Evolutionary conservation across 345 rosid genomes (phyloP).

Genomic region (Balakata baccata): DNA sequence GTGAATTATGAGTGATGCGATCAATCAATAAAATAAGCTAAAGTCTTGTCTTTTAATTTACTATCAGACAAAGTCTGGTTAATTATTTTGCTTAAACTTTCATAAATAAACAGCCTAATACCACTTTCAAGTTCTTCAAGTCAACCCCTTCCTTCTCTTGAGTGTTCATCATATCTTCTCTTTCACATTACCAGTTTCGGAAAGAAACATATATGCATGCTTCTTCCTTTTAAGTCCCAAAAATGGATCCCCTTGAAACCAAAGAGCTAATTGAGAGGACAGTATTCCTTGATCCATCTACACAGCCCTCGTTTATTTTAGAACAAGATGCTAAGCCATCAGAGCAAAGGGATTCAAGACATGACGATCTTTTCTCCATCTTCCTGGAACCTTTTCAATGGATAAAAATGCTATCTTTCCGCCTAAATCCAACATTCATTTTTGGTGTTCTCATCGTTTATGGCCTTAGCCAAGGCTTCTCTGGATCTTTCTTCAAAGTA

Average conservation of each 20-base stretch:
- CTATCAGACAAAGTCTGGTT: too few species aligned
- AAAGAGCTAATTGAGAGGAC: conserved; percentile 14
- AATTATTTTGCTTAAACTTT: too few species aligned
- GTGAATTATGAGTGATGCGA: too few species aligned
- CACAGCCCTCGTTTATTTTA: background rate
- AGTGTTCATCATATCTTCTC: background rate
- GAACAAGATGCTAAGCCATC: background rate
- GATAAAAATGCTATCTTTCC: conserved; percentile 61
- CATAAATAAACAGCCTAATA: too few species aligned
- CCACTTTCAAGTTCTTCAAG: too few species aligned
- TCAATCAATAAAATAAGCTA: too few species aligned
- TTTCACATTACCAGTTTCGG: too few species aligned
- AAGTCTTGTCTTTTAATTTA: too few species aligned
- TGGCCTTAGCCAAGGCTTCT: conserved; percentile 73
- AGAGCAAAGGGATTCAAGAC: conserved; percentile 6
- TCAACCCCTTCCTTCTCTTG: too few species aligned
- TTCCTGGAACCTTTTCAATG: conserved; percentile 64
- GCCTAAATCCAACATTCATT: conserved; percentile 58
- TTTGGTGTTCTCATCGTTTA: conserved; percentile 63
- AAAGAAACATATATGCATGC: too few species aligned
- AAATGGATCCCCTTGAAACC: conserved; percentile 35
- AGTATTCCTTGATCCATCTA: too few species aligned
- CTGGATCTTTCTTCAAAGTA: conserved; percentile 68
- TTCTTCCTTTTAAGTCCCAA: background rate
- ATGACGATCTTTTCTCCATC: conserved; percentile 25